Evolutionary conservation across 257 asterid genomes (phyloP).

Genomic region (Solanum rostratum): DNA sequence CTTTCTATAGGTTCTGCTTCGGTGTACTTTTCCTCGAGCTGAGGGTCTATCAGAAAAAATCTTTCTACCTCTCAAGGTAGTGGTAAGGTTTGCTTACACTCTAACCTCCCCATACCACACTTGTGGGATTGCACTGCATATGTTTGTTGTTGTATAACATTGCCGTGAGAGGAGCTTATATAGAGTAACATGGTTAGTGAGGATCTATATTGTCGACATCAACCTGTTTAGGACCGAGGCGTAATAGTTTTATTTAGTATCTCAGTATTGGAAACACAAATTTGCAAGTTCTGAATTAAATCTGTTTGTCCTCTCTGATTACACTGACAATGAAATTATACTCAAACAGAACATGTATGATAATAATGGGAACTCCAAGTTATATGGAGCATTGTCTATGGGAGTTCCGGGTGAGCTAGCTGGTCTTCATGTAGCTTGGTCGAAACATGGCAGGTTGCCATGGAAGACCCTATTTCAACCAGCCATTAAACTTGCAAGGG

Average conservation of each 20-base stretch:
- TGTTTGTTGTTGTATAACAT: background rate
- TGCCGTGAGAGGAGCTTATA: background rate
- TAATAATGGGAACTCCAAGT: conserved; percentile 31
- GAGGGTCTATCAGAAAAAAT: background rate
- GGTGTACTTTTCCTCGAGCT: background rate
- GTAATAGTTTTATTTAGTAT: background rate
- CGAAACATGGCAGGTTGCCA: conserved; percentile 55
- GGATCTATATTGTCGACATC: background rate
- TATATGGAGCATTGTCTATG: conserved; percentile 55
- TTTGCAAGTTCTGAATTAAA: background rate
- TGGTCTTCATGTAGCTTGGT: conserved; percentile 80
- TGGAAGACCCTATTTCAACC: conserved; percentile 67
- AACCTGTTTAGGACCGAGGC: background rate
- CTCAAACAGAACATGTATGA: conserved; percentile 67
- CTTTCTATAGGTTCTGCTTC: background rate
- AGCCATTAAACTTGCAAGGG: conserved; percentile 60
- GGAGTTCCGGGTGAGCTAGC: conserved; percentile 94
- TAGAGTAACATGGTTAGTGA: background rate
- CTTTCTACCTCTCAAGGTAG: background rate
- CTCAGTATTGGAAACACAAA: background rate
- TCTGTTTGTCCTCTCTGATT: background rate
- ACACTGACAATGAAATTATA: background rate
- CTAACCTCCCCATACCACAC: background rate
- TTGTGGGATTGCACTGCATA: background rate
- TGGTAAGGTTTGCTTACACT: background rate